Evolutionary conservation across 345 rosid species (phyloP), one percentile per base, ranked within the genome.

Genomic region (Cochlearia excelsa): DNA sequence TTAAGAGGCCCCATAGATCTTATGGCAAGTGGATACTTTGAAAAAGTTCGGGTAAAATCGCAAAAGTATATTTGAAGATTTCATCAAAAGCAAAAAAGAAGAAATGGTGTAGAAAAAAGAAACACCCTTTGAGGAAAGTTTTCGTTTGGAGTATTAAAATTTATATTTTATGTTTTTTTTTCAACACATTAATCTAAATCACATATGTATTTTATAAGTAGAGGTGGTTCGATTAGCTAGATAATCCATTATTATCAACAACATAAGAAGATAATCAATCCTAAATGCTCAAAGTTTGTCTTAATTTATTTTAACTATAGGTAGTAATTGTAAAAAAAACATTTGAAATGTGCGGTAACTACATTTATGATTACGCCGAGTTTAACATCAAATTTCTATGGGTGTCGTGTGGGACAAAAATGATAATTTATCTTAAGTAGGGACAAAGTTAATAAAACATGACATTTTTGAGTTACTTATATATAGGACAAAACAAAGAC

Each of bases 1-100:
- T 50, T n/a, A 39, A 51, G 3, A 29, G 83, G 72, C 55, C 81
- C 95, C 75, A 59, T 74, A 30, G 54, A 82, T 79, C 91, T 70
- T 61, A 51, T 44, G 46, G 69, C 55, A 44, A 7, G 59, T 67
- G 79, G 81, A 68, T 68, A 56, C 52, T 70, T 63, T 38, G 44
- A 44, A 48, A 68, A 63, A 26, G 58, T 56, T 41, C 40, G 49
- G 42, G 65, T 70, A 63, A 64, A 70, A 57, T 69, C 69, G 56
- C 69, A 70, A 63, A 56, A 63, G 64, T 48, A 37, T 69, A 31
- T 69, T 57, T 70, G 42, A 35, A 50, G 69, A 70, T 70, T 70
- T 70, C 69, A 63, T 55, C 57, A 55, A 69, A 69, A 69, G 73
- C 57, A 54, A 69, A 46, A 48, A 46, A 48, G 41, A 49, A 48